These are phyloP conservation scores for Fusarium chuoi DNA, from an alignment of 2,329 filamentous ascomycete genomes.

Conservation along the genomic window DNA sequence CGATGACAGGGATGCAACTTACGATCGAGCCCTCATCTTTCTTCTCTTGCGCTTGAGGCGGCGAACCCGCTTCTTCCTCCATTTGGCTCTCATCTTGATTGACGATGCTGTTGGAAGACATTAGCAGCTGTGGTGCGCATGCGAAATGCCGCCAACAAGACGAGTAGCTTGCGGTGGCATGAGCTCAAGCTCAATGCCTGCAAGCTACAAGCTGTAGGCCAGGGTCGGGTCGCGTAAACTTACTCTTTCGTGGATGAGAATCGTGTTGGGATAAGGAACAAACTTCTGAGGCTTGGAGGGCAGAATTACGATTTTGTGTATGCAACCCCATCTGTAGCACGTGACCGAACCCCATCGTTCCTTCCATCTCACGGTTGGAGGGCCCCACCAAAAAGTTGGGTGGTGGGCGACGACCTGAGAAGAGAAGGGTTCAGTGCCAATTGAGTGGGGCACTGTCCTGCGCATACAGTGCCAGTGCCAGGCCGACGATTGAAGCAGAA, in stretches of 20 bases:
- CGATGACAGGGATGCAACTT: conserved; percentile 56
- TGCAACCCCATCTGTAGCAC: conserved; percentile 44
- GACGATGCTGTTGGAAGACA: conserved; percentile 43
- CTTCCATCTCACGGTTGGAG: not conserved
- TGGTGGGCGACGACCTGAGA: conserved; percentile 1
- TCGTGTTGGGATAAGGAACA: conserved; percentile 57
- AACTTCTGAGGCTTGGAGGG: conserved; percentile 45
- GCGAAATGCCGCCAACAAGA: not conserved
- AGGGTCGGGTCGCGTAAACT: conserved; percentile 30
- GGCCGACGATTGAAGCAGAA: not conserved
- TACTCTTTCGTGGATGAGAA: conserved; percentile 59
- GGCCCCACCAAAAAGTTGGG: not conserved
- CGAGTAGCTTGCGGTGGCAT: conserved; percentile 15
- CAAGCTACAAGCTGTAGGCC: conserved; percentile 18
- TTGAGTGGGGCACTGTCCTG: not conserved
- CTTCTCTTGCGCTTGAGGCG: conserved; percentile 99
- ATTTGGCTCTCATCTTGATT: conserved; percentile 91
- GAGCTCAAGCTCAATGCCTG: conserved; percentile 20
- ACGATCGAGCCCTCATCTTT: conserved; percentile 99
- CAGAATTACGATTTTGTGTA: conserved; percentile 45
- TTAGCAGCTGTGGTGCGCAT: conserved; percentile 33
- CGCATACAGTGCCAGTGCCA: not conserved
- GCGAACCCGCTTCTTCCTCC: conserved; percentile 99
- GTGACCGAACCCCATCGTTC: not conserved
- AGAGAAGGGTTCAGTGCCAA: not conserved